A percentile compares a stretch with the other conserved stretches of the same genome.
Conservation (phyloP, 176 grass and related monocot genomes). For the Ensete glaucum region DNA sequence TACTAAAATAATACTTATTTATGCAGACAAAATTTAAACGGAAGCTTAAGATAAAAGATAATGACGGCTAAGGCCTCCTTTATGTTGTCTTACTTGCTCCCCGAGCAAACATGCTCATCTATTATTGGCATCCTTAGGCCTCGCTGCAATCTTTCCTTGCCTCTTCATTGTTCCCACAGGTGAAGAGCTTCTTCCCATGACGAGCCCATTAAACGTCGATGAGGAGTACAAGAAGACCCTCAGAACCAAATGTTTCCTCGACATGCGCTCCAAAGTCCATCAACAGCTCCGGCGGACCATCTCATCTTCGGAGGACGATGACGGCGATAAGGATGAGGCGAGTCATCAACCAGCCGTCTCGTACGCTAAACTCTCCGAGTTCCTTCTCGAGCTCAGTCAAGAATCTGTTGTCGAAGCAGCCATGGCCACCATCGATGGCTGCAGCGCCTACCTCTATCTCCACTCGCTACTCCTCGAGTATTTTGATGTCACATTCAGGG, state of each 20-base stretch:
- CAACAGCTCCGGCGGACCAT: conserved; percentile 8
- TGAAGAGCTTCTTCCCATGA: not conserved
- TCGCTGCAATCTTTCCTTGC: not conserved
- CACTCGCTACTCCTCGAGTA: conserved; percentile 45
- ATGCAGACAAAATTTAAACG: too few relatives aligned
- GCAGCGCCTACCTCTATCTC: not conserved
- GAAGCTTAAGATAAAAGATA: too few relatives aligned
- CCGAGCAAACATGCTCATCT: not conserved
- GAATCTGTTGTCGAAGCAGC: conserved; percentile 23
- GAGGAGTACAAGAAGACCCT: conserved; percentile 77
- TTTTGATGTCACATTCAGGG: conserved; percentile 53
- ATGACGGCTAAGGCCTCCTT: not conserved
- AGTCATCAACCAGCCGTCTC: not conserved
- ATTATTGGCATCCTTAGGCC: not conserved
- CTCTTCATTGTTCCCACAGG: not conserved
- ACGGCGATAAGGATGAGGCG: not conserved
- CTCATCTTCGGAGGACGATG: not conserved
- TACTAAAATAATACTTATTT: too few relatives aligned
- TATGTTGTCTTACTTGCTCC: not conserved
- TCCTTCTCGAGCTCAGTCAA: conserved; percentile 46
- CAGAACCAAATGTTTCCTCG: conserved; percentile 61
- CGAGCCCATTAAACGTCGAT: conserved; percentile 26
- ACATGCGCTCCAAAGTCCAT: conserved; percentile 72
- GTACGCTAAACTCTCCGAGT: not conserved
- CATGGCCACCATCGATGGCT: not conserved